These are phyloP conservation scores for Phytopythium litorale DNA, from an alignment of 352 stramenopile genomes.

Conservation along the genomic window DNA sequence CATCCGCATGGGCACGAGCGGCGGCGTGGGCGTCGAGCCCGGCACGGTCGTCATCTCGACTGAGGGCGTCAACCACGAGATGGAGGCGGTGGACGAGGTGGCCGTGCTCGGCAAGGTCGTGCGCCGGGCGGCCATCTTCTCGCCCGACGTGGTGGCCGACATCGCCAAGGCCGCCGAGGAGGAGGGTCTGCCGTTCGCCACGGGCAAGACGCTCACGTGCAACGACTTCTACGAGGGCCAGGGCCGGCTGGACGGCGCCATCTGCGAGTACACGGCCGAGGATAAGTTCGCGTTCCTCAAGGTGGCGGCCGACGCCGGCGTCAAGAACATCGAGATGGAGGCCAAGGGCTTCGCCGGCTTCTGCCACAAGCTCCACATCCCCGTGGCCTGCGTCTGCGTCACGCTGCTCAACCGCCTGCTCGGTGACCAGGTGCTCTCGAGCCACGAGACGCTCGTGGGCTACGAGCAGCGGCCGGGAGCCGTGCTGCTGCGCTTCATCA, in stretches of 20 bases:
- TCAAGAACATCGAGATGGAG: conserved; percentile 89
- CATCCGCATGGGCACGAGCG: conserved; percentile 82
- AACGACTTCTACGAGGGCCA: conserved; percentile 87
- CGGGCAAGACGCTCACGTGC: conserved; percentile 81
- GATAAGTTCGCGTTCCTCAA: conserved; percentile 77
- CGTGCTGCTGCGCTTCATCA: conserved; percentile 75
- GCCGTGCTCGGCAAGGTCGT: conserved; percentile 53
- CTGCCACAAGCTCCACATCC: conserved; percentile 75
- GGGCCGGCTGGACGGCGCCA: conserved; percentile 74
- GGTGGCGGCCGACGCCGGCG: conserved; percentile 39
- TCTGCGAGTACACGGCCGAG: conserved; percentile 75
- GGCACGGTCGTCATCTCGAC: conserved; percentile 82
- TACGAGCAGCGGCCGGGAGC: conserved; percentile 57
- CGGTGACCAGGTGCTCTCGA: conserved; percentile 69
- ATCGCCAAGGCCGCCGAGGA: conserved; percentile 46
- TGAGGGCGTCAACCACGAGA: conserved; percentile 79
- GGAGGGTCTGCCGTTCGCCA: conserved; percentile 44
- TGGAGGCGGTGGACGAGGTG: conserved; percentile 65
- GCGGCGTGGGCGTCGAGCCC: conserved; percentile 66
- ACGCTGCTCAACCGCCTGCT: conserved; percentile 74
- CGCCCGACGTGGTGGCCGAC: conserved; percentile 47
- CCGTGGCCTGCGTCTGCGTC: conserved; percentile 68
- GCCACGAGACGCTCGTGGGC: conserved; percentile 51
- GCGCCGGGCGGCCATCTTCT: conserved; percentile 50
- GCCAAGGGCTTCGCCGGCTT: conserved; percentile 65